phyloP scores from a whole-genome alignment of 2,329 filamentous ascomycete genomes.

The Neofusicoccum laricinum region DNA sequence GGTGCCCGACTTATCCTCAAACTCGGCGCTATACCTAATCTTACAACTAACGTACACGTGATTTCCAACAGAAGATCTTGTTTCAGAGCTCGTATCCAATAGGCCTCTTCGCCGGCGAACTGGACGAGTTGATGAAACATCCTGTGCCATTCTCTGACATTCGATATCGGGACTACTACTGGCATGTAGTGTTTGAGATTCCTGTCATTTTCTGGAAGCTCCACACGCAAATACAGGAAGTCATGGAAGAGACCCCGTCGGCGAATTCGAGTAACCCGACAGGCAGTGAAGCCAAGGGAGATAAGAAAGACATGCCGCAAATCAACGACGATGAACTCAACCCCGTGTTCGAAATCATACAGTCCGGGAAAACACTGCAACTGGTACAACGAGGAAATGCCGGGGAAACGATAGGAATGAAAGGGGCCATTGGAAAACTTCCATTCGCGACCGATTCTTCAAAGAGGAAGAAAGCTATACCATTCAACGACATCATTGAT shows the following conservation, averaged over 20 bases:
- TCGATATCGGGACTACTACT: neutral
- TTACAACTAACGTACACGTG: no score
- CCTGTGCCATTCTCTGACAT: neutral
- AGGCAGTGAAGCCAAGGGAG: neutral
- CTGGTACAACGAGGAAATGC: neutral
- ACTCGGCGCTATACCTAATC: no score
- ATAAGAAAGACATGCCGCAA: neutral
- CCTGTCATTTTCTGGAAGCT: slow-evolving; percentile 10
- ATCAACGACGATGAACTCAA: neutral
- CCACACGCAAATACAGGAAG: neutral
- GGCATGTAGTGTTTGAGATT: slow-evolving; percentile 15
- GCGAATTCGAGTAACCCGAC: no score
- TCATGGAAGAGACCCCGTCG: no score
- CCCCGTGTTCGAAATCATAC: no score
- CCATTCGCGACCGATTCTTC: neutral
- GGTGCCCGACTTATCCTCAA: no score
- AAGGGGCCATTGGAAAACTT: neutral
- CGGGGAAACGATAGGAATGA: neutral
- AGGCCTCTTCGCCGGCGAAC: neutral
- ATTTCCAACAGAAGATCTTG: neutral
- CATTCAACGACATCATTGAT: slow-evolving; percentile 4
- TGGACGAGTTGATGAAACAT: neutral
- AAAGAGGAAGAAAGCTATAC: slow-evolving; percentile 10
- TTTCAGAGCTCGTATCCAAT: neutral
- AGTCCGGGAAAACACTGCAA: neutral